Evolutionary conservation across 2,329 filamentous ascomycete genomes (phyloP).

Genomic region (Sarocladium kiliense): DNA sequence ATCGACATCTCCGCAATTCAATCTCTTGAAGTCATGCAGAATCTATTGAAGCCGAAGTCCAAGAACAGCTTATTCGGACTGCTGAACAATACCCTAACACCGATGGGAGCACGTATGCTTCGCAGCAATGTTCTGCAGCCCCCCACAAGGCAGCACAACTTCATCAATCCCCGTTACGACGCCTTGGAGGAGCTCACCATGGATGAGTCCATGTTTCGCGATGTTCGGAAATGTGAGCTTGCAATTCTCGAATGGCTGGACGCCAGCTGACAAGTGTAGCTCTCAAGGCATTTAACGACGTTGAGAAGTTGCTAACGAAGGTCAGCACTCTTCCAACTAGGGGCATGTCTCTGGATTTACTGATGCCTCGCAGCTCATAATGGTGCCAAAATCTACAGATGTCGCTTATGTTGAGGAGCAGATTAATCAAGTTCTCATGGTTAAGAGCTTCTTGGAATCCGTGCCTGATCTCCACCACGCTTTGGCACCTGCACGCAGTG

Average conservation of each 20-base stretch:
- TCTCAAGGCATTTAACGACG: slow-evolving; percentile 69
- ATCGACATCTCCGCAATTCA: slow-evolving; percentile 86
- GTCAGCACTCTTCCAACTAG: slow-evolving; percentile 42
- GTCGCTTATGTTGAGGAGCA: slow-evolving; percentile 71
- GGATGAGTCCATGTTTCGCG: slow-evolving; percentile 81
- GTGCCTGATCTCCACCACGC: slow-evolving; percentile 65
- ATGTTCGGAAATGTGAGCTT: slow-evolving; percentile 64
- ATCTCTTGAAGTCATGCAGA: slow-evolving; percentile 86
- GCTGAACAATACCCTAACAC: slow-evolving; percentile 77
- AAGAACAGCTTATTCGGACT: slow-evolving; percentile 80
- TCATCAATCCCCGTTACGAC: slow-evolving; percentile 69
- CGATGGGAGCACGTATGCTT: slow-evolving; percentile 82
- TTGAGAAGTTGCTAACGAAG: slow-evolving; percentile 73
- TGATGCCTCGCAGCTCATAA: slow-evolving; percentile 56
- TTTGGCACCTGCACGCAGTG: slow-evolving; percentile 57
- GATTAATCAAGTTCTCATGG: slow-evolving; percentile 79
- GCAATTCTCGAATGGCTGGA: not conserved
- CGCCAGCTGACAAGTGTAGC: slow-evolving; percentile 37
- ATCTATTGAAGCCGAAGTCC: slow-evolving; percentile 70
- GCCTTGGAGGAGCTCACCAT: slow-evolving; percentile 76
- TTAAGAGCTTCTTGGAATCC: slow-evolving; percentile 74
- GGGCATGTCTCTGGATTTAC: no score
- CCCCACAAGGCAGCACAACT: slow-evolving; percentile 60
- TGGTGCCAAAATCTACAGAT: slow-evolving; percentile 62
- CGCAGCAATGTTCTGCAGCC: slow-evolving; percentile 86